A percentile compares a stretch with the other conserved stretches of the same genome.
Conservation (phyloP, 106 monocot genomes). For the Dendrobium huoshanense region DNA sequence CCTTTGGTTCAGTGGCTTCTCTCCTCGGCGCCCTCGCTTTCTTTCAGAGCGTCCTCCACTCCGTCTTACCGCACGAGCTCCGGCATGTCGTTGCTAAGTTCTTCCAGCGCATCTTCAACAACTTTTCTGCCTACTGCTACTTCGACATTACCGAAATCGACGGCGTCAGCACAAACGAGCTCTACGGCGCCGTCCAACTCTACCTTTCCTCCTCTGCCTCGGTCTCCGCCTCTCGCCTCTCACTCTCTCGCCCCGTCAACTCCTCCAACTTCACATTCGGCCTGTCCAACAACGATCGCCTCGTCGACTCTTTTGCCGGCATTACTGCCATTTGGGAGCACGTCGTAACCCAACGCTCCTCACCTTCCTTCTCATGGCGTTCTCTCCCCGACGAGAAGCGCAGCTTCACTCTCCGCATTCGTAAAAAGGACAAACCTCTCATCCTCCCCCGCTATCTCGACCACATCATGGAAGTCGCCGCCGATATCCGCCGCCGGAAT, state of each 20-base stretch:
- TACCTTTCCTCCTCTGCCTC: slow-evolving; percentile 67
- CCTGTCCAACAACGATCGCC: slow-evolving; percentile 69
- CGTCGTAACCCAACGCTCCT: slow-evolving; percentile 57
- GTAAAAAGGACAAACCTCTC: slow-evolving; percentile 39
- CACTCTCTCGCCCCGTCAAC: slow-evolving; percentile 63
- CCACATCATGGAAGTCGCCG: slow-evolving; percentile 72
- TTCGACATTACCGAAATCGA: slow-evolving; percentile 81
- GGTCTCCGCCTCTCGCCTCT: slow-evolving; percentile 38
- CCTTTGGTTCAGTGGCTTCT: slow-evolving; percentile 33
- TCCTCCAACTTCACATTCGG: slow-evolving; percentile 78
- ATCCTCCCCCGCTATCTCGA: slow-evolving; percentile 60
- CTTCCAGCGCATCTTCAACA: slow-evolving; percentile 26
- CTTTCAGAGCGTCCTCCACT: slow-evolving; percentile 47
- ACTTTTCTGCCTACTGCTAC: slow-evolving; percentile 75
- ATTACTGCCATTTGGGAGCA: slow-evolving; percentile 69
- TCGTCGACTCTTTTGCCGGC: slow-evolving; percentile 56
- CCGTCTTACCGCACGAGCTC: slow-evolving; percentile 56
- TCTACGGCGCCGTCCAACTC: slow-evolving; percentile 81
- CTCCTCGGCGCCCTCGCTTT: slow-evolving; percentile 64
- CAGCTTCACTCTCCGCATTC: slow-evolving; percentile 57
- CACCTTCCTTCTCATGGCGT: slow-evolving; percentile 64
- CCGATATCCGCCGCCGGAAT: slow-evolving; percentile 47
- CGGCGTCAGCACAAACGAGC: slow-evolving; percentile 85
- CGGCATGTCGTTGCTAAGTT: slow-evolving; percentile 29
- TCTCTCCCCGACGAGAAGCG: slow-evolving; percentile 83